phyloP scores from a whole-genome alignment of 331 rosid genomes.

The Pyrus hybrid region DNA sequence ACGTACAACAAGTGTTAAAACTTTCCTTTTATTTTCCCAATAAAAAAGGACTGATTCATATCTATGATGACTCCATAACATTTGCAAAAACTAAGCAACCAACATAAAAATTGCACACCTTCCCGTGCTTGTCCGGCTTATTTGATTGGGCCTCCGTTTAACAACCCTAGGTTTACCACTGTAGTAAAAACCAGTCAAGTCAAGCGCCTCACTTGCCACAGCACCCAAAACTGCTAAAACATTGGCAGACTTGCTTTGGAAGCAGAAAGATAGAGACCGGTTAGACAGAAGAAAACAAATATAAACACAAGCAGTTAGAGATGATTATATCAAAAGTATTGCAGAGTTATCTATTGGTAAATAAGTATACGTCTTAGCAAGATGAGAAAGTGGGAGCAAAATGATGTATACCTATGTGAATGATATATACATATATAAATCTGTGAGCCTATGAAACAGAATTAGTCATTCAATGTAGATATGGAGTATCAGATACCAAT shows the following conservation, averaged over 20 bases:
- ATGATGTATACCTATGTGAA: not conserved
- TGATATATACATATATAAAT: not conserved
- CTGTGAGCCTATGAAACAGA: not conserved
- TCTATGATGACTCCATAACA: not conserved
- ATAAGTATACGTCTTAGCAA: not conserved
- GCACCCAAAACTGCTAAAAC: conserved; percentile 88
- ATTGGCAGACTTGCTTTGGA: conserved; percentile 88
- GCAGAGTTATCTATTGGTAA: not conserved
- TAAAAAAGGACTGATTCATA: not conserved
- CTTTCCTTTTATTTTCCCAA: not conserved
- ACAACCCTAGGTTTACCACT: conserved; percentile 65
- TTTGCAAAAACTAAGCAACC: not conserved
- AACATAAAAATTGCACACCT: conserved; percentile 32
- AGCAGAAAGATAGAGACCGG: conserved; percentile 24
- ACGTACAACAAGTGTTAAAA: not conserved
- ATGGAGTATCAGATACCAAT: not conserved
- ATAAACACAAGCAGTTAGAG: not conserved
- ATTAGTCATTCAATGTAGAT: not conserved
- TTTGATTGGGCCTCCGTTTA: conserved; percentile 54
- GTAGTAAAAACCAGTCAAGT: conserved; percentile 79
- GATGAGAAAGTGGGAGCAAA: not conserved
- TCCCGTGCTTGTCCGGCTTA: conserved; percentile 59
- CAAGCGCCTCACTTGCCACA: conserved; percentile 91
- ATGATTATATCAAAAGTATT: conserved; percentile 13
- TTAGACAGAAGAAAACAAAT: not conserved